phyloP scores from a whole-genome alignment of 2,329 filamentous ascomycete genomes.

The Calonectria montana region DNA sequence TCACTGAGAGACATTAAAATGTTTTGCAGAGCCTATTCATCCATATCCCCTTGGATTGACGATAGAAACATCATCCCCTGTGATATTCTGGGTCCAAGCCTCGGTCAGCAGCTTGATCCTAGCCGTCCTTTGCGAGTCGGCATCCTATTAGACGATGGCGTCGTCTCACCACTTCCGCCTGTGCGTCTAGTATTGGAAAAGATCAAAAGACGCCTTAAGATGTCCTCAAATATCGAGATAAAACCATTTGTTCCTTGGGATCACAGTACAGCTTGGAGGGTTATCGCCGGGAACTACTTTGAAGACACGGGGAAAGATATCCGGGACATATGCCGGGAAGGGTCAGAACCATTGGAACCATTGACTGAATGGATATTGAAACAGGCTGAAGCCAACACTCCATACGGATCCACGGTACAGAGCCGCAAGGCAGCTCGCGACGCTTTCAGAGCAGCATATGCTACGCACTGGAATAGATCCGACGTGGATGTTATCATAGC shows the following conservation, averaged over 20 bases:
- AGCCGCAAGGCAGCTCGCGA: background rate
- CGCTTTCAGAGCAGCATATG: background rate
- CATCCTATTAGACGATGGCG: background rate
- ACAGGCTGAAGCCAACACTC: background rate
- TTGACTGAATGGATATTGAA: background rate
- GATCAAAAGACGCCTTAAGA: background rate
- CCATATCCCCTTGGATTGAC: background rate
- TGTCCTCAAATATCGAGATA: background rate
- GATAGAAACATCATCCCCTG: background rate
- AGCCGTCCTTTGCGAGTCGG: background rate
- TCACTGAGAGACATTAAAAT: background rate
- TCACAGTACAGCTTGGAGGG: background rate
- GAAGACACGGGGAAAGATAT: background rate
- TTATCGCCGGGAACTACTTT: background rate
- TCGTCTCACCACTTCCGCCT: background rate
- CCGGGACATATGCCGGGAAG: background rate
- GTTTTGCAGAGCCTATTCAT: background rate
- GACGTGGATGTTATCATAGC: background rate
- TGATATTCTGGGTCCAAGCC: background rate
- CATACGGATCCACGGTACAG: background rate
- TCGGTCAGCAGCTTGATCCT: background rate
- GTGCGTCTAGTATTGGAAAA: background rate
- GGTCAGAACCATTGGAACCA: background rate
- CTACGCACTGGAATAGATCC: background rate
- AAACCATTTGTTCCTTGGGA: background rate